Base-by-base conservation (phyloP, 139 green algal genomes). In the Mesotaenium endlicherianum region DNA sequence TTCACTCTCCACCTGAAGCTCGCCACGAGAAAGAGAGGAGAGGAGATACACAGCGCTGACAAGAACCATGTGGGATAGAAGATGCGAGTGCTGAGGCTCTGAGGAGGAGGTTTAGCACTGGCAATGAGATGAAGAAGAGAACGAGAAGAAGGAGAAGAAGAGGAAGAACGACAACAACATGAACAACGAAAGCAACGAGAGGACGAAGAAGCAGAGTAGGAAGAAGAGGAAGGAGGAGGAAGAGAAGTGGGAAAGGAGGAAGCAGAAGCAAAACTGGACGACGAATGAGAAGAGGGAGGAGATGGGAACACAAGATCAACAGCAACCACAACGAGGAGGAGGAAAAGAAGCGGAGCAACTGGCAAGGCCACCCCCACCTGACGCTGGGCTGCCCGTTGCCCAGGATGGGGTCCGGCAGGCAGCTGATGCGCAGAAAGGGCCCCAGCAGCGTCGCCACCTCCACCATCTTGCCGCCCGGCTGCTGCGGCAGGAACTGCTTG, bases 401-500 rank as follows among this genome's bases (percentile, higher is more conserved):
- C 41, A 87, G 75, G 5, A 85, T 49, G 17, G 26, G 58, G 85
- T 95, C 92, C 0, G 90, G 89, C 11, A 95, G 47, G 36, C 59
- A 68, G 11, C 41, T 84, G 39, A 95, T 84, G 44, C 86, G 89
- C 81, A 98, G 95, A 68, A 91, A 93, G 17, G 94, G 88, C 0
- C 95, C 94, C 75, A 98, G 88, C 38, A 93, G 3, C n/a, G 57
- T 90, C 14, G 60, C 6, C 4, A 34, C 1, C 78, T 94, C 85
- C 11, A 93, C 41, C 44, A 55, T 38, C 17, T 74, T 40, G 26
- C 86, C 86, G 34, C 70, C 40, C 69, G 39, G 36, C 69, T 57
- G 41, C n/a, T 67, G 2, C 45, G 86, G 80, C 40, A 80, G 50
- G 86, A 81, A 91, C 11, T 60, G 36, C 1, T 84, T 85, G 30